Conservation (phyloP, 2,329 filamentous ascomycete species). For the Xylariales sp. region DNA sequence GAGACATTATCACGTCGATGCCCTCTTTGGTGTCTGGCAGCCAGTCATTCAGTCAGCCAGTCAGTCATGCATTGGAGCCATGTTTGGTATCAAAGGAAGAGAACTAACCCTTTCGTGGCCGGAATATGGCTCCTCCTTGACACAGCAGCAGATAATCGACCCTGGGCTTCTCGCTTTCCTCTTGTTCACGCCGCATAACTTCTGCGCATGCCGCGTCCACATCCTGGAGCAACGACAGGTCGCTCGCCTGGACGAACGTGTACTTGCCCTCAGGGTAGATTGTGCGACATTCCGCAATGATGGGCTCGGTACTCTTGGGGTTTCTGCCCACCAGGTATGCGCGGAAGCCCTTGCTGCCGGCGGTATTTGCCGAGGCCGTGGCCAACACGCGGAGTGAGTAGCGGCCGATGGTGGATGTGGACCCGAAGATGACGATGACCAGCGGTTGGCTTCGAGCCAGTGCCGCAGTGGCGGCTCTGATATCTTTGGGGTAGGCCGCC, state of each 20-base stretch:
- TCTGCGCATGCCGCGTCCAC: slow-evolving; percentile 26
- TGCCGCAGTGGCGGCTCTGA: background rate
- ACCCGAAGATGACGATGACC: slow-evolving; percentile 5
- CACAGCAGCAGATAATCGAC: slow-evolving; percentile 28
- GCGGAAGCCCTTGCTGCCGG: background rate
- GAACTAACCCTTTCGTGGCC: slow-evolving; percentile 7
- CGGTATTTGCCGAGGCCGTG: background rate
- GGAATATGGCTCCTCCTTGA: slow-evolving; percentile 17
- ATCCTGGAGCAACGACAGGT: slow-evolving; percentile 26
- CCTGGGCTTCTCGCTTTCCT: slow-evolving; percentile 13
- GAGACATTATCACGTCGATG: slow-evolving; percentile 20
- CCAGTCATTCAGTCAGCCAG: too few species aligned
- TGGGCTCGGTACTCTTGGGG: slow-evolving; percentile 14
- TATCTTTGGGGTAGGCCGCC: too few species aligned
- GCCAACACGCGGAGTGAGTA: slow-evolving; percentile 2
- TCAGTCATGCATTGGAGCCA: too few species aligned
- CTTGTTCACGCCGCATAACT: slow-evolving; percentile 20
- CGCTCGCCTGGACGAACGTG: slow-evolving; percentile 24
- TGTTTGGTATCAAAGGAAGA: background rate
- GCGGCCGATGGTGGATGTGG: slow-evolving; percentile 7
- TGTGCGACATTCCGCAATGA: slow-evolving; percentile 21
- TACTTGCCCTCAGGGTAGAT: slow-evolving; percentile 25
- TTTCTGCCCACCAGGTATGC: slow-evolving; percentile 21
- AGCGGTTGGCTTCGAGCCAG: slow-evolving; percentile 1
- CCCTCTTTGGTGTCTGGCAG: slow-evolving; percentile 24